A percentile compares a stretch with the other conserved stretches of the same genome.
Evolutionary conservation across 805 yeast genomes (phyloP).

Genomic region (Candida succiphila): DNA sequence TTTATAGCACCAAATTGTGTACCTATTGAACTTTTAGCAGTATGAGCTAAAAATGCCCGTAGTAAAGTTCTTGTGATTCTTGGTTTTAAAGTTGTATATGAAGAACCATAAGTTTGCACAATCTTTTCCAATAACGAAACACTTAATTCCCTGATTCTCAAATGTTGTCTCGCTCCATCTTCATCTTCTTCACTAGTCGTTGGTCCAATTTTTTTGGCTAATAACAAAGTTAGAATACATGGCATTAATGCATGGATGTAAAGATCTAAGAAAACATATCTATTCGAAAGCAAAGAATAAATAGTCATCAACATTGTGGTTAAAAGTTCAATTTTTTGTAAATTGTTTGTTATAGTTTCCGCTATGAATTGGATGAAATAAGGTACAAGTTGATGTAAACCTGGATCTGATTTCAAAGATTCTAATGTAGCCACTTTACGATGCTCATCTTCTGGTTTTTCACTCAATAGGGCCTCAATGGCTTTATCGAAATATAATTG

Average conservation of each 20-base stretch:
- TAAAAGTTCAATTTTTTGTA: constrained; percentile 59
- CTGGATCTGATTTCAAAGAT: constrained; percentile 85
- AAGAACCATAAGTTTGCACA: constrained; percentile 69
- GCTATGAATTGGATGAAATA: constrained; percentile 94
- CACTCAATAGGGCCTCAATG: constrained; percentile 61
- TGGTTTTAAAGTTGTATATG: constrained; percentile 84
- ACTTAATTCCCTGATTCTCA: constrained; percentile 79
- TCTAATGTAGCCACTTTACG: constrained; percentile 74
- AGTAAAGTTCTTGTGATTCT: constrained; percentile 88
- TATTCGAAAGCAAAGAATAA: constrained; percentile 73
- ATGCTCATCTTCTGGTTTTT: constrained; percentile 39
- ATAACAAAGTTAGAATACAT: constrained; percentile 78
- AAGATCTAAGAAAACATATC: constrained; percentile 84
- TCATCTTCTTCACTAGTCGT: constrained; percentile 11
- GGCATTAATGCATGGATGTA: constrained; percentile 96
- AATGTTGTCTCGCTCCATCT: constrained; percentile 24
- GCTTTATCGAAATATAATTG: constrained; percentile 90
- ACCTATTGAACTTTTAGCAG: constrained; percentile 67
- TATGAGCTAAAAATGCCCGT: constrained; percentile 72
- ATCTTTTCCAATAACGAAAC: constrained; percentile 74
- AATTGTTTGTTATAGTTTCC: constrained; percentile 85
- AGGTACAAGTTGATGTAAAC: constrained; percentile 92
- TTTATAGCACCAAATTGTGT: constrained; percentile 87
- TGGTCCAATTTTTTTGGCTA: constrained; percentile 81
- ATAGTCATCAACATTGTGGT: constrained; percentile 84